Conservation (phyloP, 306 rosid species). For the Quercus wislizeni region DNA sequence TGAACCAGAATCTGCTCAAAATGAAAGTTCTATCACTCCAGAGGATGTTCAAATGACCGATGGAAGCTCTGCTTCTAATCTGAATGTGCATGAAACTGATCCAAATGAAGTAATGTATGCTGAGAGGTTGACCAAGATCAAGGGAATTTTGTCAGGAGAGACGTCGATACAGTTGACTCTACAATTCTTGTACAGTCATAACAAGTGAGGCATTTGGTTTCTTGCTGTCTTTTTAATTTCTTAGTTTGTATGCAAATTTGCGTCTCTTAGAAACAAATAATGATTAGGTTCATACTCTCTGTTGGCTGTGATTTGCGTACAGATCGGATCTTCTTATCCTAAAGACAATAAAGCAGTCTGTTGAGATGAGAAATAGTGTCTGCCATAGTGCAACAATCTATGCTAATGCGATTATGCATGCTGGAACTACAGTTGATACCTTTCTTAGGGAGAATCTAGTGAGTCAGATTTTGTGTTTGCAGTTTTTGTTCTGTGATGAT, state of each 20-base stretch:
- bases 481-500: conserved; percentile 1
- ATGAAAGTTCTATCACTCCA: conserved; percentile 45
- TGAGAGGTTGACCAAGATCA: conserved; percentile 76
- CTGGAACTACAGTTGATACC: conserved; percentile 96
- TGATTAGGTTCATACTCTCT: conserved; percentile 23
- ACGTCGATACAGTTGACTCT: conserved; percentile 88
- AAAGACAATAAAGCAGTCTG: conserved; percentile 96
- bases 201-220: conserved; percentile 67
- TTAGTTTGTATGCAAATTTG: conserved; percentile 4
- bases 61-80: conserved; percentile 43
- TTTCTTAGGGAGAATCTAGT: conserved; percentile 97
- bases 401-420: conserved; percentile 97
- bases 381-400: conserved; percentile 97
- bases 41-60: conserved; percentile 87
- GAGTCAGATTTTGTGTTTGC: conserved; percentile 17
- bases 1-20: conserved; percentile 55
- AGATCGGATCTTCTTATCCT: conserved; percentile 96
- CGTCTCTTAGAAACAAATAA: not conserved
- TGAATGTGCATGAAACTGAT: conserved; percentile 49
- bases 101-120: conserved; percentile 74
- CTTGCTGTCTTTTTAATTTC: not conserved
- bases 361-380: conserved; percentile 97
- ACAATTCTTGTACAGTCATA: conserved; percentile 92
- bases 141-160: conserved; percentile 94
- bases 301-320: conserved; percentile 28